phyloP scores from a whole-genome alignment of 306 rosid species.

The Lablab purpureus region DNA sequence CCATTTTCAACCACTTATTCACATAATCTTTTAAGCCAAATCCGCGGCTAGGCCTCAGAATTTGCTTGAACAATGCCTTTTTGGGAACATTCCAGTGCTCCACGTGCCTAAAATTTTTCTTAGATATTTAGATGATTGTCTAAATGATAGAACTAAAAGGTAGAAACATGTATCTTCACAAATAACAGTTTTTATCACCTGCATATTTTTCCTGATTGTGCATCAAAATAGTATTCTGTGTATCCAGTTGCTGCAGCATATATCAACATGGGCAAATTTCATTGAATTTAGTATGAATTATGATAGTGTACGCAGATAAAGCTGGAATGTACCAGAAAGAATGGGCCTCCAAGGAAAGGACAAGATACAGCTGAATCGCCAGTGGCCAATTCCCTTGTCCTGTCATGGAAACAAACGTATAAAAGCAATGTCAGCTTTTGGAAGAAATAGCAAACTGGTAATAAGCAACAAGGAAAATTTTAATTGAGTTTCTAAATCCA shows the following conservation, averaged over 20 bases:
- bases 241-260: constrained; percentile 89
- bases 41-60: constrained; percentile 75
- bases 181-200: constrained; percentile 62
- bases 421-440: constrained; percentile 7
- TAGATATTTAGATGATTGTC: constrained; percentile 7
- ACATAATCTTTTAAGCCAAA: constrained; percentile 59
- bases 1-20: constrained; percentile 52
- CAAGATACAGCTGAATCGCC: constrained; percentile 83
- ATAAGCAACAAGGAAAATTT: constrained; percentile 4
- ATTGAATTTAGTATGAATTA: constrained; percentile 17
- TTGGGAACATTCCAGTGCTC: constrained; percentile 99
- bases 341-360: constrained; percentile 97
- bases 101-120: constrained; percentile 67
- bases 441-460: constrained; percentile 7
- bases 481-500: neutral
- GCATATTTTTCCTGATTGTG: constrained; percentile 83
- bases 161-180: constrained; percentile 7
- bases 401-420: constrained; percentile 45
- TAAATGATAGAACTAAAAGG: constrained; percentile 19
- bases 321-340: constrained; percentile 75
- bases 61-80: constrained; percentile 84
- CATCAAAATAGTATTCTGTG: constrained; percentile 87
- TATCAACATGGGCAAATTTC: constrained; percentile 32
- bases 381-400: constrained; percentile 89
- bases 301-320: neutral